Evolutionary conservation across 306 rosid species (phyloP).

Genomic region (Corylus americana): DNA sequence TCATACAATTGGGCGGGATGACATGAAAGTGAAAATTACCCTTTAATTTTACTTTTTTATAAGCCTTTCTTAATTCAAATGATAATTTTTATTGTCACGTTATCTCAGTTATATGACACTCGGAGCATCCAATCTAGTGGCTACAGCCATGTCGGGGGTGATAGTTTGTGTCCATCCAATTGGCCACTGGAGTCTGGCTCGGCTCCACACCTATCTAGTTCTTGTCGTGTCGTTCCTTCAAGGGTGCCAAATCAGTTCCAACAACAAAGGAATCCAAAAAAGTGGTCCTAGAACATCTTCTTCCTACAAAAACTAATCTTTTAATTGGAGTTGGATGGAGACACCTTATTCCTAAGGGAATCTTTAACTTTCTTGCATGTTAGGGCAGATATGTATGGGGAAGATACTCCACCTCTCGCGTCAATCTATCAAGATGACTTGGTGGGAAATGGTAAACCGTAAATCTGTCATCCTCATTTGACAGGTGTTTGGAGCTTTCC

Average conservation of each 20-base stretch:
- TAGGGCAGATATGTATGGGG: background rate
- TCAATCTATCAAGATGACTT: background rate
- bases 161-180: background rate
- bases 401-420: background rate
- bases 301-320: background rate
- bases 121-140: too few species aligned
- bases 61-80: too few species aligned
- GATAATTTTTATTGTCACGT: too few species aligned
- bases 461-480: too few species aligned
- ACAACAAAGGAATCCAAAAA: constrained; percentile 19
- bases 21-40: too few species aligned
- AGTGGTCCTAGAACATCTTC: constrained; percentile 29
- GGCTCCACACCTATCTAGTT: constrained; percentile 14
- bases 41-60: too few species aligned
- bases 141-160: too few species aligned
- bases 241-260: constrained; percentile 18
- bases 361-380: background rate
- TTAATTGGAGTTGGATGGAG: constrained; percentile 1
- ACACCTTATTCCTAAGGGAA: background rate
- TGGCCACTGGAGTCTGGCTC: background rate
- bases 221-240: background rate
- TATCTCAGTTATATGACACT: too few species aligned
- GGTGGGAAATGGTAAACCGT: too few species aligned
- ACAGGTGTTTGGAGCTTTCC: too few species aligned
- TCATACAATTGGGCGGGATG: too few species aligned